A percentile compares a stretch with the other conserved stretches of the same genome.
Evolutionary conservation across 2,329 filamentous ascomycete genomes (phyloP).

Genomic region (Alternaria consortialis): DNA sequence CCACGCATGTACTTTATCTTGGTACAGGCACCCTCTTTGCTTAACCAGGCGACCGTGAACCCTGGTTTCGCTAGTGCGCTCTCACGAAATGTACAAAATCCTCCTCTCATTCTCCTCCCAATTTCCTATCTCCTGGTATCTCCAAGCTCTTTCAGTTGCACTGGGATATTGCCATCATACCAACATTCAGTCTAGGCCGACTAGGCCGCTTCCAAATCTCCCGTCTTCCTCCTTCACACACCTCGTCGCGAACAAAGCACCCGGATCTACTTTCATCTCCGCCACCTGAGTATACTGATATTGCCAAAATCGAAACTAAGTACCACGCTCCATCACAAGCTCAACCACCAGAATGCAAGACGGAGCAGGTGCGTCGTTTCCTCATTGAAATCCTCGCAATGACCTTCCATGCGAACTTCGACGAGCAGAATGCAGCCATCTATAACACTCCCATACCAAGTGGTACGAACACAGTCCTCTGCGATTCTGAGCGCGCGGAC

Average conservation of each 20-base stretch:
- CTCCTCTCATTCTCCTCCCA: not conserved
- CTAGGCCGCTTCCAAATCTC: conserved; percentile 6
- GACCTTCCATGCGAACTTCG: not conserved
- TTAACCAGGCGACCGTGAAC: not conserved
- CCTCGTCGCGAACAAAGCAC: not conserved
- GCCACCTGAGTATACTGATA: not conserved
- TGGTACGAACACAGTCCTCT: not conserved
- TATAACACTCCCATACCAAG: not conserved
- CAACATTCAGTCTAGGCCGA: not conserved
- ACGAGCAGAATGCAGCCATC: not conserved
- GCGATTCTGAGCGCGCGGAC: not conserved
- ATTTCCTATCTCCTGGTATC: not conserved
- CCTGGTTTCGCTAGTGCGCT: conserved; percentile 1
- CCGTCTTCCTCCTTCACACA: not conserved
- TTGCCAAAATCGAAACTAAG: not conserved
- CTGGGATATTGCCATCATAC: not conserved
- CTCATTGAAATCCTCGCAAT: conserved; percentile 2
- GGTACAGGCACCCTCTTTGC: not conserved
- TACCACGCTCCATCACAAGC: not conserved
- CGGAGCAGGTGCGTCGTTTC: not conserved
- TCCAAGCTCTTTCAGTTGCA: not conserved
- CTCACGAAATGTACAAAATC: not conserved
- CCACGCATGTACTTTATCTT: not conserved
- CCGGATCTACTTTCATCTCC: not conserved
- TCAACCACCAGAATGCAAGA: conserved; percentile 3